Evolutionary conservation across 169 alveolate genomes (phyloP).

Genomic region (Babesia bovis): DNA sequence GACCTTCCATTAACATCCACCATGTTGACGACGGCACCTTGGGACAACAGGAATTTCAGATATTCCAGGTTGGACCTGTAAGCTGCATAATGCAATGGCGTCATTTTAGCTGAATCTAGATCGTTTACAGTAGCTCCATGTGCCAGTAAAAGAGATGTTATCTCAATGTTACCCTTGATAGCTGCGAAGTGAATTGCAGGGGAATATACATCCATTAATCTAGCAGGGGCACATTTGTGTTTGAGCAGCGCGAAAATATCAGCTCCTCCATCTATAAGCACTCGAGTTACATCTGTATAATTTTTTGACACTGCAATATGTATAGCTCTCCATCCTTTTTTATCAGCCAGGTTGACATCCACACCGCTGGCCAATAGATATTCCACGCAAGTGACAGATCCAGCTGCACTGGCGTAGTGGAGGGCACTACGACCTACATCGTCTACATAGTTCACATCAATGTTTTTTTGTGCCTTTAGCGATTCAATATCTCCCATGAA

Average conservation of each 20-base stretch:
- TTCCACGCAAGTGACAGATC: conserved; percentile 74
- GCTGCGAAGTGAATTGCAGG: conserved; percentile 86
- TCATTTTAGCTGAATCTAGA: conserved; percentile 77
- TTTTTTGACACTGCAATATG: conserved; percentile 84
- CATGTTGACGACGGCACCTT: conserved; percentile 77
- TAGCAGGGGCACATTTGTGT: conserved; percentile 84
- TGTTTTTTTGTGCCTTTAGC: conserved; percentile 62
- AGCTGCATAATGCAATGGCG: conserved; percentile 83
- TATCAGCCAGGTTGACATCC: conserved; percentile 78
- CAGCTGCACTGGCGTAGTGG: conserved; percentile 85
- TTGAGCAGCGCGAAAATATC: conserved; percentile 73
- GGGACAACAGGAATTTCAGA: conserved; percentile 70
- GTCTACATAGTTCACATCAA: conserved; percentile 74
- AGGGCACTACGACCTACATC: conserved; percentile 85
- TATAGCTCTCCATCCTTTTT: conserved; percentile 83
- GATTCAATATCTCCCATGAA: conserved; percentile 78
- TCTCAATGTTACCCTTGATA: conserved; percentile 78
- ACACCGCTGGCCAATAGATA: conserved; percentile 71
- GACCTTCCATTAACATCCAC: conserved; percentile 85
- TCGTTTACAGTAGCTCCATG: conserved; percentile 79
- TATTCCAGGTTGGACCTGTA: conserved; percentile 76
- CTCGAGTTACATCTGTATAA: conserved; percentile 77
- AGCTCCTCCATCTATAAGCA: conserved; percentile 74
- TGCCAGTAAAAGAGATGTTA: conserved; percentile 71
- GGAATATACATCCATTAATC: conserved; percentile 78